phyloP scores from a whole-genome alignment of 1,139 yeast species.

The Kodamaea plutei region DNA sequence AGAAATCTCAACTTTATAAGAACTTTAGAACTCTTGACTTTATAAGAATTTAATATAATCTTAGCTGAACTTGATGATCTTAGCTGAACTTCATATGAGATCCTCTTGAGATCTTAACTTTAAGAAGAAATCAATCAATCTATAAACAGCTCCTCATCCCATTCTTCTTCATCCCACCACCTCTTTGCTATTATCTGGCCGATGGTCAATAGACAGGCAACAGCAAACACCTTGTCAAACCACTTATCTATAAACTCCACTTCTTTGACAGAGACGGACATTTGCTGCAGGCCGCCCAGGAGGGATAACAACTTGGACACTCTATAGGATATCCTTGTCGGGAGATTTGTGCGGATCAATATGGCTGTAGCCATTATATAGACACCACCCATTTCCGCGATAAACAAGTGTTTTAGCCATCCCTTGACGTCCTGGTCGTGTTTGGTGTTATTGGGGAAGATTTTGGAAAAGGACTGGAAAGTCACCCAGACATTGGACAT shows the following conservation, averaged over 20 bases:
- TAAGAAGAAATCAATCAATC: too few species aligned
- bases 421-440: slow-evolving; percentile 25
- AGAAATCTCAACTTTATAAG: too few species aligned
- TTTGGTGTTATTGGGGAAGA: slow-evolving; percentile 26
- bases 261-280: slow-evolving; percentile 28
- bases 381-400: slow-evolving; percentile 70
- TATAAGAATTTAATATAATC: too few species aligned
- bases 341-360: slow-evolving; percentile 70
- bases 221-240: slow-evolving; percentile 73
- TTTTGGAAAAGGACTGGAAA: slow-evolving; percentile 35
- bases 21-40: too few species aligned
- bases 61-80: too few species aligned
- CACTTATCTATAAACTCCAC: slow-evolving; percentile 66
- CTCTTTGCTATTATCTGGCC: too few species aligned
- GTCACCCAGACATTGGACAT: slow-evolving; percentile 60
- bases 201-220: slow-evolving; percentile 51
- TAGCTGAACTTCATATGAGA: too few species aligned
- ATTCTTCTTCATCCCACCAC: background rate
- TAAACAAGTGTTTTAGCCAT: slow-evolving; percentile 46
- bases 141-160: slow-evolving; percentile 1
- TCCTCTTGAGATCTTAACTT: too few species aligned
- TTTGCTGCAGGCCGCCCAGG: slow-evolving; percentile 29
- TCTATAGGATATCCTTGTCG: slow-evolving; percentile 51
- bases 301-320: slow-evolving; percentile 45
- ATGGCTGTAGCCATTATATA: slow-evolving; percentile 80